Evolutionary conservation across 495 filamentous ascomycete genomes (phyloP).

Genomic region (Hyaloscypha bicolor): DNA sequence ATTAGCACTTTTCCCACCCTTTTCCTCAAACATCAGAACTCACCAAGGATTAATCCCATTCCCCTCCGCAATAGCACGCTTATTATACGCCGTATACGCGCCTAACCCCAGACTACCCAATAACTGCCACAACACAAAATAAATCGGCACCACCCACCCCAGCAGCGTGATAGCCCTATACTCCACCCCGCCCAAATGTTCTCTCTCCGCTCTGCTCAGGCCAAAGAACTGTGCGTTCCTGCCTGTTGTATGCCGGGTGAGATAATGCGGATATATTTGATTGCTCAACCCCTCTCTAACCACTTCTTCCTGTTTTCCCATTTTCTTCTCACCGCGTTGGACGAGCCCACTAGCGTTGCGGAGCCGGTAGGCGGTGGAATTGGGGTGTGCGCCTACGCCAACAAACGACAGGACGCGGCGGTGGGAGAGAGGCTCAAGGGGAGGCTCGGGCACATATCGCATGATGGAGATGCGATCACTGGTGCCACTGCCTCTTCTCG

Average conservation of each 20-base stretch:
- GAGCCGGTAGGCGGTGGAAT: conserved; percentile 18
- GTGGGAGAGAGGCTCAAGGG: neutral
- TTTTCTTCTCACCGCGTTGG: neutral
- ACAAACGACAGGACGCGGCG: conserved; percentile 23
- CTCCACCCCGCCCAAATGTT: conserved; percentile 76
- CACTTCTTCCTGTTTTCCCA: neutral
- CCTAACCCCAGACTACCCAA: conserved; percentile 73
- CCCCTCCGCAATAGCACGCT: conserved; percentile 53
- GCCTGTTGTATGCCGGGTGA: conserved; percentile 45
- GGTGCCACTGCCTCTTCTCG: neutral
- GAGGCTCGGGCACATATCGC: neutral
- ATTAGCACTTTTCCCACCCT: neutral
- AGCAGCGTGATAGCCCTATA: conserved; percentile 78
- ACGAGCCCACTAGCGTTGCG: neutral
- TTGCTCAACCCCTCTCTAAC: neutral
- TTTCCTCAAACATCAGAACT: conserved; percentile 1
- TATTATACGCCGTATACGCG: conserved; percentile 66
- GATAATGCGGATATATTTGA: conserved; percentile 24
- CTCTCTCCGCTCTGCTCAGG: conserved; percentile 67
- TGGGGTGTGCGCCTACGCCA: conserved; percentile 26
- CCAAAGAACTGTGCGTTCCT: conserved; percentile 76
- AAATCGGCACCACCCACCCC: conserved; percentile 69
- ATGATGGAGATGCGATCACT: conserved; percentile 11
- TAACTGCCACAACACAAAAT: conserved; percentile 72
- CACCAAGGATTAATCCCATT: conserved; percentile 71